Conservation (phyloP, 2,329 filamentous ascomycete genomes). For the Daldinia sp. region DNA sequence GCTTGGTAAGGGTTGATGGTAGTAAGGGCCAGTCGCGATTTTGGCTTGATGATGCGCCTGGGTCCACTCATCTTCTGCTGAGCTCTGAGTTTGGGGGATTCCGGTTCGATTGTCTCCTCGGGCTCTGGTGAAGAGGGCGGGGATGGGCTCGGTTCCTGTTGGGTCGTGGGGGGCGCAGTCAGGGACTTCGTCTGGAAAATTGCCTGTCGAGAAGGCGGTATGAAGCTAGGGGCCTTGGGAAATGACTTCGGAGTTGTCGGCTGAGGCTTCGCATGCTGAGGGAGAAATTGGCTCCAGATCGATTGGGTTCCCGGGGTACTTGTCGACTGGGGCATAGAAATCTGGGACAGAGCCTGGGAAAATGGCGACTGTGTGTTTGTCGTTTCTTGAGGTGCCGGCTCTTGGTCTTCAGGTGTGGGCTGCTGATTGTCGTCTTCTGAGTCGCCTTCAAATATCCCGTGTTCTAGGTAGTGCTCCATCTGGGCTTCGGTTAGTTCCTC, state of each 20-base stretch:
- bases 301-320: too few species aligned
- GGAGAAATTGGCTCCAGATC: not conserved
- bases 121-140: too few species aligned
- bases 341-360: constrained; percentile 1
- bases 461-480: too few species aligned
- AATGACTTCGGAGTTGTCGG: not conserved
- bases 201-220: too few species aligned
- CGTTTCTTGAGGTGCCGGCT: too few species aligned
- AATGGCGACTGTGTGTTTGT: not conserved
- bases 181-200: too few species aligned
- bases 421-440: not conserved
- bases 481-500: not conserved
- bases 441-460: not conserved
- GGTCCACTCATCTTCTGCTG: not conserved
- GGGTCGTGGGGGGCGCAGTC: not conserved
- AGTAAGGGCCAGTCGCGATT: not conserved
- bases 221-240: too few species aligned
- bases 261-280: not conserved
- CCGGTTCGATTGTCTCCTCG: not conserved
- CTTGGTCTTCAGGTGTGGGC: not conserved
- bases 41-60: not conserved
- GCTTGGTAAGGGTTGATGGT: not conserved
- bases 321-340: not conserved
- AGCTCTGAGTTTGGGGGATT: not conserved
- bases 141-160: not conserved